Percentiles rank a stretch among this genome's conserved stretches.
Evolutionary conservation across 1,139 yeast species (phyloP).

Genomic region (Yamadazyma epiphylla): DNA sequence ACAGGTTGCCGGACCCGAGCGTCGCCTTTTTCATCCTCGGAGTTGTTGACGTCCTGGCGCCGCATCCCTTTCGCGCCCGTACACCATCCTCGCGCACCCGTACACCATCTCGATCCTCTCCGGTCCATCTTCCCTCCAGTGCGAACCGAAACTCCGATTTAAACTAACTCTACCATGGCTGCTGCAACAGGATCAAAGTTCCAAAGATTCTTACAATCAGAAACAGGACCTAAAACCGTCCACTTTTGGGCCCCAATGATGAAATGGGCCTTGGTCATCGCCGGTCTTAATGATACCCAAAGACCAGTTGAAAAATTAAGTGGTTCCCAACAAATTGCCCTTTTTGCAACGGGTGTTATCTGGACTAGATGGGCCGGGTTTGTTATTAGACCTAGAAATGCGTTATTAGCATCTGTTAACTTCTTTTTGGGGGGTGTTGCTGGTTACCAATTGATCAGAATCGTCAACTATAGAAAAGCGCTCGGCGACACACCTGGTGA

Average conservation of each 20-base stretch:
- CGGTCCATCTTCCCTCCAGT: too few relatives aligned
- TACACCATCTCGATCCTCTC: too few relatives aligned
- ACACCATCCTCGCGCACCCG: too few relatives aligned
- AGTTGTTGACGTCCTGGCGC: too few relatives aligned
- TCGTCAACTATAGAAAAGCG: slow-evolving; percentile 56
- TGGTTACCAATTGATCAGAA: slow-evolving; percentile 74
- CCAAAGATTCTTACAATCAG: slow-evolving; percentile 70
- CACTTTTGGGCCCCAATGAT: slow-evolving; percentile 83
- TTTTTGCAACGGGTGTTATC: slow-evolving; percentile 86
- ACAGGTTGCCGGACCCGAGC: neutral
- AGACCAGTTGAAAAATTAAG: slow-evolving; percentile 91
- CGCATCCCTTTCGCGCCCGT: too few relatives aligned
- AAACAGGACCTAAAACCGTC: slow-evolving; percentile 92
- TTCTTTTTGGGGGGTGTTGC: slow-evolving; percentile 92
- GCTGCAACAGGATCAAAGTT: slow-evolving; percentile 56
- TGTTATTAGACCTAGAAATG: slow-evolving; percentile 86
- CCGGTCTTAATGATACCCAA: slow-evolving; percentile 80
- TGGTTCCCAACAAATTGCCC: slow-evolving; percentile 89
- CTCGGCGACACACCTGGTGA: slow-evolving; percentile 49
- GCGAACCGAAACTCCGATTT: neutral
- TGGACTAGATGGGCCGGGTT: slow-evolving; percentile 98
- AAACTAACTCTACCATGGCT: slow-evolving; percentile 26
- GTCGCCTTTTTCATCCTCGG: neutral
- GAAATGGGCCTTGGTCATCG: slow-evolving; percentile 86
- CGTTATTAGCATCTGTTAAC: slow-evolving; percentile 85